Percentiles rank a stretch among this genome's conserved stretches.
Conservation (phyloP, 2,329 filamentous ascomycete species). For the Corniculantispora saksenae region DNA sequence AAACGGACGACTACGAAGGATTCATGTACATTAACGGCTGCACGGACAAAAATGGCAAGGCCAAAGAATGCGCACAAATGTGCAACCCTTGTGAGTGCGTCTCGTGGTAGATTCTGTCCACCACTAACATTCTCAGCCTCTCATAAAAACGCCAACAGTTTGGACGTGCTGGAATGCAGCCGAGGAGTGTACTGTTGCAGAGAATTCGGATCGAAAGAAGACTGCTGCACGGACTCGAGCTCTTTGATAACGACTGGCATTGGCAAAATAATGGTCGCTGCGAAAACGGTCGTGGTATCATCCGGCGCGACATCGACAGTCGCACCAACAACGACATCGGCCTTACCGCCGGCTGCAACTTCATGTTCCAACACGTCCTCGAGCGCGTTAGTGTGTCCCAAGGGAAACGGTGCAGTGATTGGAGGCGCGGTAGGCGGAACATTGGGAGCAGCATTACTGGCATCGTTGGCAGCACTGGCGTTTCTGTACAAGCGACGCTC, state of each 20-base stretch:
- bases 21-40: slow-evolving; percentile 27
- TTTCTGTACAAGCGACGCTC: slow-evolving; percentile 20
- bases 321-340: not conserved
- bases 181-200: slow-evolving; percentile 26
- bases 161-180: slow-evolving; percentile 25
- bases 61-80: slow-evolving; percentile 22
- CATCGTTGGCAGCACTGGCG: slow-evolving; percentile 24
- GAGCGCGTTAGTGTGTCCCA: slow-evolving; percentile 19
- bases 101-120: not conserved
- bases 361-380: not conserved
- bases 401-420: slow-evolving; percentile 25
- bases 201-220: not conserved
- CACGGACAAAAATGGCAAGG: slow-evolving; percentile 23
- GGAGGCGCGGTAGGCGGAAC: slow-evolving; percentile 26
- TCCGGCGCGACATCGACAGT: not conserved
- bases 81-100: slow-evolving; percentile 22
- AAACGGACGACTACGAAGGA: slow-evolving; percentile 21
- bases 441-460: slow-evolving; percentile 26
- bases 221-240: slow-evolving; percentile 23
- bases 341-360: not conserved
- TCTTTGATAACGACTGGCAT: slow-evolving; percentile 15
- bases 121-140: not conserved
- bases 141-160: not conserved
- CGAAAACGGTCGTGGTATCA: slow-evolving; percentile 10
- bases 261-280: slow-evolving; percentile 18